A percentile compares a stretch with the other conserved stretches of the same genome.
These are phyloP conservation scores for Davidsoniella neocaledoniae DNA, from an alignment of 2,329 filamentous ascomycete genomes.

Conservation along the genomic window DNA sequence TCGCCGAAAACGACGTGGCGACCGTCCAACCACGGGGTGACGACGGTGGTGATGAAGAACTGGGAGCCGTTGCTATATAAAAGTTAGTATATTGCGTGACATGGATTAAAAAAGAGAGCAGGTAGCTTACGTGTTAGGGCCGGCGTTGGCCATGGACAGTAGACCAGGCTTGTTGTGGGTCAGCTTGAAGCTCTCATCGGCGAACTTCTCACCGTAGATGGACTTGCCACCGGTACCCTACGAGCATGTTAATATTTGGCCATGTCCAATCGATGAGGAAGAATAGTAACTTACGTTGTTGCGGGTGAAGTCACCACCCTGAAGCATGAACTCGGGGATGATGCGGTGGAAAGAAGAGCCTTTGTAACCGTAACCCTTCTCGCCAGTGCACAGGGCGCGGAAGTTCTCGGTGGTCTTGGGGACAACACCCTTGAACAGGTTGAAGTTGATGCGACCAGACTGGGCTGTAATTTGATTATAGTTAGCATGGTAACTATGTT, in stretches of 20 bases:
- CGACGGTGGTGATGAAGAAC: slow-evolving; percentile 93
- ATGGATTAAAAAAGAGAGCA: neutral
- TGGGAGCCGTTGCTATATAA: slow-evolving; percentile 80
- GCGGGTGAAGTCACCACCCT: slow-evolving; percentile 90
- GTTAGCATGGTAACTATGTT: neutral
- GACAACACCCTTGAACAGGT: slow-evolving; percentile 69
- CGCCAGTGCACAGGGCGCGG: slow-evolving; percentile 62
- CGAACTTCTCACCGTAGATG: slow-evolving; percentile 90
- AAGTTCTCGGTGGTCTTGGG: slow-evolving; percentile 84
- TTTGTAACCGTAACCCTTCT: slow-evolving; percentile 71
- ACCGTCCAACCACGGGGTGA: slow-evolving; percentile 70
- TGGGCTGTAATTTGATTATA: slow-evolving; percentile 36
- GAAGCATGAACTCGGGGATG: slow-evolving; percentile 87
- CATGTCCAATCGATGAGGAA: neutral
- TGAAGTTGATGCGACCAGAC: slow-evolving; percentile 69
- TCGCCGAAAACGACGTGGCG: slow-evolving; percentile 77
- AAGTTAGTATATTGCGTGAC: slow-evolving; percentile 11
- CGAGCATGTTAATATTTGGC: slow-evolving; percentile 3
- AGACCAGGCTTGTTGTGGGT: slow-evolving; percentile 62
- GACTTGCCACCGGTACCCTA: slow-evolving; percentile 83
- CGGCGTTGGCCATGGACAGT: slow-evolving; percentile 90
- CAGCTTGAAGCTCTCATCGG: slow-evolving; percentile 75
- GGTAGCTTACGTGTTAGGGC: slow-evolving; percentile 64
- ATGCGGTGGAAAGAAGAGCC: slow-evolving; percentile 82
- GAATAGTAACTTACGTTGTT: slow-evolving; percentile 51